Evolutionary conservation across 352 stramenopile species (phyloP).

Genomic region (Pythium insidiosum): DNA sequence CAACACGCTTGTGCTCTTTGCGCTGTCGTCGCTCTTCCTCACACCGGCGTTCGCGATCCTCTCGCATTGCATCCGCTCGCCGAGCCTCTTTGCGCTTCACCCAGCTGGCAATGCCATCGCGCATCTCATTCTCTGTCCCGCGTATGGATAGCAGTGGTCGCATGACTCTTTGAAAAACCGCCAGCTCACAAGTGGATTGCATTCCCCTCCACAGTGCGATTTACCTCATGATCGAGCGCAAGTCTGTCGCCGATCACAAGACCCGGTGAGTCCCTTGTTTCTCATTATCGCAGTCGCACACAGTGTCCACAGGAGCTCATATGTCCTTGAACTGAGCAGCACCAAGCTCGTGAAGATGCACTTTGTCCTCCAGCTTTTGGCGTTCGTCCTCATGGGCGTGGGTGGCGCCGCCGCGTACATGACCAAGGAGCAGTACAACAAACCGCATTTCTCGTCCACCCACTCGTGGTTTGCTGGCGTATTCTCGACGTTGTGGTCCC

Average conservation of each 20-base stretch:
- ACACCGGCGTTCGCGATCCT: slow-evolving; percentile 41
- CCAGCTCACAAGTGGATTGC: too few species aligned
- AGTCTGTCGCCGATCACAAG: slow-evolving; percentile 28
- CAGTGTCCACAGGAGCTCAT: too few species aligned
- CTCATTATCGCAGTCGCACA: too few species aligned
- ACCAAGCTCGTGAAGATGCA: slow-evolving; percentile 38
- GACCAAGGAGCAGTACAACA: slow-evolving; percentile 49
- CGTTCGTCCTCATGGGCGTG: slow-evolving; percentile 30
- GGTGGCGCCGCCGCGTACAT: slow-evolving; percentile 37
- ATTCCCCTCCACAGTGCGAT: slow-evolving; percentile 34
- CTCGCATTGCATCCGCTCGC: slow-evolving; percentile 16
- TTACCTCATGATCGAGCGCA: slow-evolving; percentile 54
- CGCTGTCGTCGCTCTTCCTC: slow-evolving; percentile 41
- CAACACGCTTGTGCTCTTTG: slow-evolving; percentile 48
- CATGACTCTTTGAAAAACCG: too few species aligned
- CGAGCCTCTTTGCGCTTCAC: slow-evolving; percentile 51
- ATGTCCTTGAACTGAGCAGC: too few species aligned
- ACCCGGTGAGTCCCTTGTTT: slow-evolving; percentile 33
- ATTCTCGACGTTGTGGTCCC: slow-evolving; percentile 30
- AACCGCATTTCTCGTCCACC: slow-evolving; percentile 60
- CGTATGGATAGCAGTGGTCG: too few species aligned
- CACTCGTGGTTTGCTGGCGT: slow-evolving; percentile 59
- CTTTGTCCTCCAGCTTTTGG: slow-evolving; percentile 35
- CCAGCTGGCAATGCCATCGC: slow-evolving; percentile 51
- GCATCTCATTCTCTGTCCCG: slow-evolving; percentile 50